phyloP scores from a whole-genome alignment of 163 green algal species.

The Scenedesmus sp. region DNA sequence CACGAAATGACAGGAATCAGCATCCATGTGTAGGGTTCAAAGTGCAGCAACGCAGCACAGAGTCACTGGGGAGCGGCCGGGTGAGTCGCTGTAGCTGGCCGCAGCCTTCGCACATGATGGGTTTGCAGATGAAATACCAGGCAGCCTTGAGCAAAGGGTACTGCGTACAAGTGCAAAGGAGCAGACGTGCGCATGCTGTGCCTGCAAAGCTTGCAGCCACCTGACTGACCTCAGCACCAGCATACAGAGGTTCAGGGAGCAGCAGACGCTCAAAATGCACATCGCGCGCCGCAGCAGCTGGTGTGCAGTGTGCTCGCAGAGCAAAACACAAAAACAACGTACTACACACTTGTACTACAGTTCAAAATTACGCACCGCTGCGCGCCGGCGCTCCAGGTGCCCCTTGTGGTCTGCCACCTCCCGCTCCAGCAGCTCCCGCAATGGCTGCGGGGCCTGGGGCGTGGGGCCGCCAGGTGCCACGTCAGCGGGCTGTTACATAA shows the following conservation, averaged over 20 bases:
- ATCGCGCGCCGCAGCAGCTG: not conserved
- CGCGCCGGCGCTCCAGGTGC: conserved; percentile 39
- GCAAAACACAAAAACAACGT: not conserved
- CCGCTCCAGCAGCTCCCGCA: conserved; percentile 61
- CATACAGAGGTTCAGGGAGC: too few relatives aligned
- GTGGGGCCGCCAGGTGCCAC: not conserved
- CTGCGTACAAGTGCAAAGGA: too few relatives aligned
- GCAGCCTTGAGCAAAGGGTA: too few relatives aligned
- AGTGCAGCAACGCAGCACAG: not conserved
- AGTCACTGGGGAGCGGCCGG: not conserved
- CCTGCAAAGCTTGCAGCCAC: too few relatives aligned
- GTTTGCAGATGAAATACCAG: too few relatives aligned
- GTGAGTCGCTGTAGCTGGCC: not conserved
- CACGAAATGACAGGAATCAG: not conserved
- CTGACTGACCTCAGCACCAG: too few relatives aligned
- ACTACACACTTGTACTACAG: not conserved
- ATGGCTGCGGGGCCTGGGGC: conserved; percentile 30
- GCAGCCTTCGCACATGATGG: not conserved
- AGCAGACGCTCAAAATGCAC: not conserved
- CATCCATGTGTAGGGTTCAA: not conserved
- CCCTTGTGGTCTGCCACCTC: conserved; percentile 60
- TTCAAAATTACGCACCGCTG: not conserved
- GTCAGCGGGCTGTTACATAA: not conserved
- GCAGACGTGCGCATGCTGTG: too few relatives aligned
- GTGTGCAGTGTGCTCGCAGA: not conserved